Base-by-base conservation (phyloP, 257 asterid species). In the Nicotiana benthamiana region DNA sequence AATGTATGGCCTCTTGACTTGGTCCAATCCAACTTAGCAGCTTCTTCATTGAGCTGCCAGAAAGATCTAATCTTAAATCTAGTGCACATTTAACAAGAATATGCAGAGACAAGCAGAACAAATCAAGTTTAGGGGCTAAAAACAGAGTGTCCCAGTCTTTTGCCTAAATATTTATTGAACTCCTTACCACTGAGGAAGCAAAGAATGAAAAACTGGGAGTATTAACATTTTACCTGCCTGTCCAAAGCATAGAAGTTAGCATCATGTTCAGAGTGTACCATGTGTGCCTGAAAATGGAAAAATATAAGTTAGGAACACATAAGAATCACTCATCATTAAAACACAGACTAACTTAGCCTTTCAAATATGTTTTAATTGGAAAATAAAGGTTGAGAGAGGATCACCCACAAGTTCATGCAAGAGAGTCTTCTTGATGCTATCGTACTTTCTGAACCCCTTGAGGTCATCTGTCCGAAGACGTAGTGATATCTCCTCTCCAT, bases 381-480 rank as follows among this genome's bases (percentile, higher is more conserved):
- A 74, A 81, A 26, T 60, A 62, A 52, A 24, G 0, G 2, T 51
- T 36, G 34, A 48, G 80, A 80, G 59, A 48, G 43, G 46, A 56
- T 59, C 87, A 20, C 82, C 75, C 88, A 95, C 99, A 66, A 93
- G 91, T 90, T 95, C 98, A 84, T 95, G 98, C 87, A 92, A 86
- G 83, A 95, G 99, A 67, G 97, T 95, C 88, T 87, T 91, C 89
- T 93, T 95, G 66, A 95, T 92, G 82, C 93, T 92, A 63, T 87
- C 91, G 40, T 92, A 93, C 89, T 93, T 95, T 89, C 99, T 89
- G 89, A 95, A 93, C 86, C 99, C 98, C 86, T 87, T 89, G 87
- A 95, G 97, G 87, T 95, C 97, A 83, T 93, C 98, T 3, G 98
- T 95, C 75, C 99, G 94, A 80, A 95, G 97, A 30, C 98, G 94